Conservation (phyloP, 768 basidiomycete species). For the Leucosporidium creatinivorum region DNA sequence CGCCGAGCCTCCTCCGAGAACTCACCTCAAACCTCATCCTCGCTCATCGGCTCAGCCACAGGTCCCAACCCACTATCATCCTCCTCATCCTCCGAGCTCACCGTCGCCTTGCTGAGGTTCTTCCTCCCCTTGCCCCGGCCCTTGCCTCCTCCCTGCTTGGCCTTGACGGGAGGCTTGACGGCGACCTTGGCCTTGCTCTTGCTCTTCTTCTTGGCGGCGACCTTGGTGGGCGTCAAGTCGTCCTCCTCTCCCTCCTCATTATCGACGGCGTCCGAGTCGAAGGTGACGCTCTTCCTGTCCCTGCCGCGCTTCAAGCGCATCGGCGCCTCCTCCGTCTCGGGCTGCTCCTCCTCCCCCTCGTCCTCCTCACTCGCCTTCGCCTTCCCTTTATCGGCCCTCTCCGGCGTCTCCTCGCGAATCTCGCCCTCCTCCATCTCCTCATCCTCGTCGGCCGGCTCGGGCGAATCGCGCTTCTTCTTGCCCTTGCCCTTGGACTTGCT, state of each 20-base stretch:
- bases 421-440: background rate
- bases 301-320: background rate
- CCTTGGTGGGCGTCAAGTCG: no score
- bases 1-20: background rate
- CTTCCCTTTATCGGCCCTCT: background rate
- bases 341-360: background rate
- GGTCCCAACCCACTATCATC: no score
- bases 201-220: background rate
- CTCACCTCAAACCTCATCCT: background rate
- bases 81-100: no score
- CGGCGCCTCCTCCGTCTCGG: background rate
- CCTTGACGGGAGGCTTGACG: background rate
- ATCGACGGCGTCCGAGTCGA: background rate
- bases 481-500: no score
- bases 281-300: background rate
- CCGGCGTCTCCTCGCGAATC: background rate
- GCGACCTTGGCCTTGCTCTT: background rate
- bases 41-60: no score
- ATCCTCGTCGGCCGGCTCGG: slow-evolving; percentile 1
- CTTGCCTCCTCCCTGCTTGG: background rate
- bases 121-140: background rate
- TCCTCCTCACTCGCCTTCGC: background rate
- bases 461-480: no score
- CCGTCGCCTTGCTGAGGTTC: background rate
- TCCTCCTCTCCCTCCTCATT: background rate